Evolutionary conservation across 2,329 filamentous ascomycete genomes (phyloP).

Genomic region (Neoarthrinium moseri): DNA sequence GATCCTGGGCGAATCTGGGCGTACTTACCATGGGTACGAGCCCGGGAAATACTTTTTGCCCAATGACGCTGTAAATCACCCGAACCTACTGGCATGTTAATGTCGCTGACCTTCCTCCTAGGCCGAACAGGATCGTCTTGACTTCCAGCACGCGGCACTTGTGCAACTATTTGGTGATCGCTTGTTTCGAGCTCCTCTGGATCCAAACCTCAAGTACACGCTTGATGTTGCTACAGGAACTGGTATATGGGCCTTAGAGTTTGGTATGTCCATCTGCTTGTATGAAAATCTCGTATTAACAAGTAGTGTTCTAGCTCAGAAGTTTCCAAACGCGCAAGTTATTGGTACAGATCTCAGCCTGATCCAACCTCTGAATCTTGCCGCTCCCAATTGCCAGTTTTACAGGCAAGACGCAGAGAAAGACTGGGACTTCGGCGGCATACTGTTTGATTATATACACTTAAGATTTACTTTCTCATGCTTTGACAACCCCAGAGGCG

Average conservation of each 20-base stretch:
- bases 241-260: constrained; percentile 1
- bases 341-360: not conserved
- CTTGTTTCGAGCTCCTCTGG: not conserved
- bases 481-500: not conserved
- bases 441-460: not conserved
- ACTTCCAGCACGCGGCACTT: not conserved
- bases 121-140: constrained; percentile 4
- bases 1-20: not conserved
- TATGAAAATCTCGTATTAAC: no score
- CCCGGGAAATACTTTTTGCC: not conserved
- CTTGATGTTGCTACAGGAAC: not conserved
- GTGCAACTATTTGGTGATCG: not conserved
- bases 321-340: not conserved
- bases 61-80: not conserved
- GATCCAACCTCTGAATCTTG: not conserved
- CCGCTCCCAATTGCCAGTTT: not conserved
- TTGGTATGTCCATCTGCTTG: not conserved
- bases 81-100: no score
- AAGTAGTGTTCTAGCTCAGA: not conserved
- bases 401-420: not conserved
- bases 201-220: not conserved
- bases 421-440: not conserved
- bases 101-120: no score
- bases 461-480: not conserved
- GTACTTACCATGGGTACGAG: not conserved